Base-by-base conservation (phyloP, 2,329 filamentous ascomycete species). In the Peltaster fructicola region DNA sequence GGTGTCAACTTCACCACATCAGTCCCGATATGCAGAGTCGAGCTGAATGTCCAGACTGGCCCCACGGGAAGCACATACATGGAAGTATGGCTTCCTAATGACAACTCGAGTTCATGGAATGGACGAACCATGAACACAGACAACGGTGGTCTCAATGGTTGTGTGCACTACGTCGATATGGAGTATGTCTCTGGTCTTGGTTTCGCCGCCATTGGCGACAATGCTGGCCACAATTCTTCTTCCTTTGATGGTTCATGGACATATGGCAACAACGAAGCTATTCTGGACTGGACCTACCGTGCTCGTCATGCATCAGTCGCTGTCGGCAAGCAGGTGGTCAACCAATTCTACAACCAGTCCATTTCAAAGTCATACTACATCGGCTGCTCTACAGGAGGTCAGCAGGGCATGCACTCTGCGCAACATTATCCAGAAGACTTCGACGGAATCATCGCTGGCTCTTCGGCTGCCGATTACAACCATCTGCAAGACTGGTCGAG, bases 301-400 rank as follows among this genome's bases (percentile, higher is more conserved):
- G 37, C 43, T 15, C 37, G 44, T 20, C 45, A 49, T 34, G 35
- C 36, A 24, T 37, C 43, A 22, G 41, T 44, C 10, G 35, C 40
- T 24, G 34, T 41, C 15, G 46, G 43, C 26, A 50, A 52, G 30
- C 35, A 41, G 22, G 32, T 50, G 14, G 37, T 44, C 19, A 37
- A 41, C 19, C 32, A 36, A 13, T 57, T 55, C 40, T 58, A 58
- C 30, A 41, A 40, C 9, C 32, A 48, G 21, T 32, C 41, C 9
- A 43, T 46, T 22, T 40, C 42, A 17, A 54, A 59, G 30, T 53
- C 53, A 11, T 61, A 61, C 42, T 61, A 54, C 34, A 37, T 57
- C 6, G 56, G 56, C 12, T 61, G 58, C 39, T 59, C 56, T 2
- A 53, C 53, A n/a, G 58, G 57, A 30, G 57, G 57, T 11, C 47